phyloP scores from a whole-genome alignment of 495 filamentous ascomycete species.

The Xylaria sp. region DNA sequence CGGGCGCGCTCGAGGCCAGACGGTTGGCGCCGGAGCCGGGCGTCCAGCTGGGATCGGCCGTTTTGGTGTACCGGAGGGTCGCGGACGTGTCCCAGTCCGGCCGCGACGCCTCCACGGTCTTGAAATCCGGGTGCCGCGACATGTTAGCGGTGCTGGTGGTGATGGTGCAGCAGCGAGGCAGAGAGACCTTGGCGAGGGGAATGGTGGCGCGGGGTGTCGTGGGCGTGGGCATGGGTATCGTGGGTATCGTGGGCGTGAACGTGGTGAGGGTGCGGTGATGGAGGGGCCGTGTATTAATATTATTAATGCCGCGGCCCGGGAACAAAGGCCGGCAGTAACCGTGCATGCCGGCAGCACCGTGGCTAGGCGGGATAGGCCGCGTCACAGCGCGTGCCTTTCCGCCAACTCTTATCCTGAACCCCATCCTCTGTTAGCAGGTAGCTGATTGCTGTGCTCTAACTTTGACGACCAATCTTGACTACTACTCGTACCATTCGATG shows the following conservation, averaged over 20 bases:
- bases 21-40: conserved; percentile 75
- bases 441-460: not conserved
- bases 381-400: not conserved
- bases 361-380: conserved; percentile 14
- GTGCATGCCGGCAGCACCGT: not conserved
- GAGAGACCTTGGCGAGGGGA: not conserved
- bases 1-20: conserved; percentile 51
- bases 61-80: conserved; percentile 69
- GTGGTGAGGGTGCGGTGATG: not conserved
- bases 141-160: conserved; percentile 36
- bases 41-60: conserved; percentile 77
- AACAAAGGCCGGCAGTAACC: conserved; percentile 16
- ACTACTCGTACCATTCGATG: not conserved
- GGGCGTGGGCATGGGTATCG: no score
- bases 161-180: not conserved
- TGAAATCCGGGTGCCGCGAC: conserved; percentile 77
- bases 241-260: not conserved
- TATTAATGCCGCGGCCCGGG: not conserved
- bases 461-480: not conserved
- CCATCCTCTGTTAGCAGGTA: not conserved
- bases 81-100: conserved; percentile 66
- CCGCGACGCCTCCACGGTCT: conserved; percentile 73
- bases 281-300: not conserved
- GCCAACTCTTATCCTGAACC: not conserved
- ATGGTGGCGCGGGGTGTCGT: not conserved